Conservation (phyloP, 1,284 basidiomycete species). For the Cutaneotrichosporon sp. region DNA sequence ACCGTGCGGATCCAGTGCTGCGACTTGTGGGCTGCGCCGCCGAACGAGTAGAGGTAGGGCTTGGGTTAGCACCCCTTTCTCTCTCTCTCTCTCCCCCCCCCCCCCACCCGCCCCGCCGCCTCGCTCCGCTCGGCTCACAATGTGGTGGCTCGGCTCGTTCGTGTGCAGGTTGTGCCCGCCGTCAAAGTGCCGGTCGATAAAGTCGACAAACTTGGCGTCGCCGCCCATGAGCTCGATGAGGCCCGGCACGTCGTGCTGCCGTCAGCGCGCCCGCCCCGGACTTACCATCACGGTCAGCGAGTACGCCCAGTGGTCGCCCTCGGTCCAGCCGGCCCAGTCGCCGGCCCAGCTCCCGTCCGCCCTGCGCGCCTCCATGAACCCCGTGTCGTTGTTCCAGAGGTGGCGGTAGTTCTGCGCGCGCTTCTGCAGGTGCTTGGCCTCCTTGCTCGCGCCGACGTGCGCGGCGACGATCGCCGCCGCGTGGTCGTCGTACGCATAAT, state of each 20-base stretch:
- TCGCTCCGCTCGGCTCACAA: no score
- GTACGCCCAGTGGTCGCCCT: slow-evolving; percentile 83
- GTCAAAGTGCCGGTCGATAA: slow-evolving; percentile 73
- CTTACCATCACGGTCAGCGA: slow-evolving; percentile 65
- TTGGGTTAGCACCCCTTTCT: slow-evolving; percentile 20
- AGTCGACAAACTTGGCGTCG: slow-evolving; percentile 63
- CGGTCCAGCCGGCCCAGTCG: slow-evolving; percentile 70
- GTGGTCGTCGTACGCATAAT: slow-evolving; percentile 79
- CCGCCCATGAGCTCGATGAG: slow-evolving; percentile 69
- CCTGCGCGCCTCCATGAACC: slow-evolving; percentile 78
- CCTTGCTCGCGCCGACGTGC: slow-evolving; percentile 58
- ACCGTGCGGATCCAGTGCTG: slow-evolving; percentile 71
- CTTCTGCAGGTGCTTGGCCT: slow-evolving; percentile 60
- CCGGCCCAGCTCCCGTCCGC: slow-evolving; percentile 72
- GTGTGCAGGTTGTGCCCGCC: slow-evolving; percentile 80
- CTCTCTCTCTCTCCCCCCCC: no score
- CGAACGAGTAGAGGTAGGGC: slow-evolving; percentile 75
- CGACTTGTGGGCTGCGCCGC: slow-evolving; percentile 67
- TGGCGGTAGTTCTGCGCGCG: slow-evolving; percentile 62
- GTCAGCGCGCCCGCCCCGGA: background rate
- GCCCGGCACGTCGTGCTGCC: slow-evolving; percentile 60
- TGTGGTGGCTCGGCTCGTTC: slow-evolving; percentile 64
- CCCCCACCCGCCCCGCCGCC: no score
- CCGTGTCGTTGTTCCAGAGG: slow-evolving; percentile 70
- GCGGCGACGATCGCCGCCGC: slow-evolving; percentile 66